Percentiles rank a stretch among this genome's conserved stretches.
These are phyloP conservation scores for Pseudonectria foliicola DNA, from an alignment of 2,329 filamentous ascomycete genomes.

Conservation along the genomic window DNA sequence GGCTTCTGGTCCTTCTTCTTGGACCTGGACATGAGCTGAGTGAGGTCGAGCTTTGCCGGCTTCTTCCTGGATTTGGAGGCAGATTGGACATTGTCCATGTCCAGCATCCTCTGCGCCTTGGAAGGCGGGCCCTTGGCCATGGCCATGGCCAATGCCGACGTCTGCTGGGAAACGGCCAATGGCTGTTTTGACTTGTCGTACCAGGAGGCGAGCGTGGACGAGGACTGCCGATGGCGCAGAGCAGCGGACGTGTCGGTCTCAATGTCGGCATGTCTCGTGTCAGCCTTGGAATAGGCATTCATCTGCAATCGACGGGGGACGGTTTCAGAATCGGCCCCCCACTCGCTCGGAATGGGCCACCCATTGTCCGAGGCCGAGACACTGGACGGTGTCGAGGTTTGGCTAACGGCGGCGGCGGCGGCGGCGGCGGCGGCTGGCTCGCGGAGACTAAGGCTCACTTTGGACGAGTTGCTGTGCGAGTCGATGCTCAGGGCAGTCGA, in stretches of 20 bases:
- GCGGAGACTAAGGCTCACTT: constrained; percentile 12
- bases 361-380: constrained; percentile 5
- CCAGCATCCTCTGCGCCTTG: constrained; percentile 40
- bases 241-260: constrained; percentile 35
- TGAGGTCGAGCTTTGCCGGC: constrained; percentile 43
- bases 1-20: constrained; percentile 24
- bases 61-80: constrained; percentile 28
- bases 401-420: constrained; percentile 1
- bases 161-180: constrained; percentile 52
- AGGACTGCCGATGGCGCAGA: constrained; percentile 42
- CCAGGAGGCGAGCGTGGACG: constrained; percentile 48
- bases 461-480: constrained; percentile 12
- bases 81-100: constrained; percentile 31
- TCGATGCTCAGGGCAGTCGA: constrained; percentile 19
- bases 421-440: constrained; percentile 6
- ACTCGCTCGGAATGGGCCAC: constrained; percentile 9
- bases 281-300: constrained; percentile 8
- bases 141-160: constrained; percentile 51
- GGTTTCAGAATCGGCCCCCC: constrained; percentile 21
- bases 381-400: constrained; percentile 4
- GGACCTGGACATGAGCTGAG: constrained; percentile 32
- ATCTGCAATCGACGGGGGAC: constrained; percentile 16
- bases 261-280: constrained; percentile 19
- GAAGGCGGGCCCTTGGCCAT: constrained; percentile 43
- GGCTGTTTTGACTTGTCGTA: constrained; percentile 51